Base-by-base conservation (phyloP, 148 eudicot genomes). In the Camellia sinensis region DNA sequence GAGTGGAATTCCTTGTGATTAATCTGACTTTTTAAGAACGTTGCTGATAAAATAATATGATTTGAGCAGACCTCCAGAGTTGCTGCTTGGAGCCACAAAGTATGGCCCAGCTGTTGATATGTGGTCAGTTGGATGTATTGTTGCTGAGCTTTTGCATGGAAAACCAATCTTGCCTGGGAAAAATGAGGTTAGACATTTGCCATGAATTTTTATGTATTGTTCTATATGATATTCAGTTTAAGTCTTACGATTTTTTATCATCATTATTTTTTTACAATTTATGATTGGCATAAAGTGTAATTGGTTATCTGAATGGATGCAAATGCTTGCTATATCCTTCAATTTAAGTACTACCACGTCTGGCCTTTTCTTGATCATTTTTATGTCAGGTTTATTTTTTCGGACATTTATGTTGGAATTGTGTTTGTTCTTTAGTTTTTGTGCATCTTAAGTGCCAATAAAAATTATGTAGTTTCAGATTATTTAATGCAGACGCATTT, bases 21-120 rank as follows among this genome's bases (percentile, higher is more conserved):
- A 53, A 54, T 67, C 56, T 67, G n/a, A 14, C 7, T 50, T 60
- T n/a, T 57, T 18, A 79, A 44, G 73, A 15, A 5, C 74, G 48
- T 67, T 13, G 41, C 43, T 80, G 59, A 76, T 71, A 63, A 48
- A 68, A 60, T 82, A 80, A 86, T 79, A 56, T 87, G 78, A 45
- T 71, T 83, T 83, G 79, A 60, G 70, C 88, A 91, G 92, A 82
- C 94, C 97, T 73, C 94, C 95, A 75, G 95, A 89, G 82, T 88
- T 93, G 84, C 84, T 91, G 81, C 88, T 89, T 54, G 92, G 92
- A 52, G 85, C 88, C 77, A 89, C 89, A 73, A 89, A 85, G 78
- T 89, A 89, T 87, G 92, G 92, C 44, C 92, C 88, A 14, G 87
- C 88, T 80, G 90, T 93, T 63, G 97, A 91, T 80, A 88, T 91